Evolutionary conservation across 139 green algal species (phyloP), one percentile per base, ranked within the genome.

Genomic region (Chlamydomonas eustigma): DNA sequence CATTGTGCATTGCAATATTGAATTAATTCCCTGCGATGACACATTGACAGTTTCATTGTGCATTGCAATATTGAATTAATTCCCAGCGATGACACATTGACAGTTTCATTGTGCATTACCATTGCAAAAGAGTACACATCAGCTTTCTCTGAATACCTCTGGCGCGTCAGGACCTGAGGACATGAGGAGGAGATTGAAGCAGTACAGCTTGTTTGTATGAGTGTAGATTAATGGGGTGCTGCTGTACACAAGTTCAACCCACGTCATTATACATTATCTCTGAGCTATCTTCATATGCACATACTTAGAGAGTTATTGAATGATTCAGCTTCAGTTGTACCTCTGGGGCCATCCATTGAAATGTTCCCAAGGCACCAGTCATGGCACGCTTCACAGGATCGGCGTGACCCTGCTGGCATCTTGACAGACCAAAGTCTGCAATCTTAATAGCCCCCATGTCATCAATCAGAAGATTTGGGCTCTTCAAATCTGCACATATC

Each of bases 401-500:
- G 3, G 31, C 28, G 2, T 50, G 37, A 64, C 72, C 3, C 35
- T 84, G 44, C n/a, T n/a, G n/a, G n/a, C n/a, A n/a, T 25, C 84
- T 67, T 0, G 37, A 58, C 38, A 63, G 12, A 5, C 37, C 68
- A 5, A 75, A 31, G 37, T 64, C 38, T 33, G 4, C 68, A 25
- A 64, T 78, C 63, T 67, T 74, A 4, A 68, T 33, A 2, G 4
- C 28, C 24, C 37, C 34, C 39, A 67, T 8, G 50, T 81, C 76
- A 37, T 92, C 85, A 70, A 93, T 50, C 68, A 93, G 79, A 35
- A 93, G 80, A 76, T 93, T 93, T 66, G 83, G 87, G 66, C 71
- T 73, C 75, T 89, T 89, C 36, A 88, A 70, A 67, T 88, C 81
- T 77, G 72, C 65, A 70, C 71, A 64, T 37, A 58, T n/a, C n/a